Conservation (phyloP, 768 basidiomycete genomes). For the Butyriboletus loyo region DNA sequence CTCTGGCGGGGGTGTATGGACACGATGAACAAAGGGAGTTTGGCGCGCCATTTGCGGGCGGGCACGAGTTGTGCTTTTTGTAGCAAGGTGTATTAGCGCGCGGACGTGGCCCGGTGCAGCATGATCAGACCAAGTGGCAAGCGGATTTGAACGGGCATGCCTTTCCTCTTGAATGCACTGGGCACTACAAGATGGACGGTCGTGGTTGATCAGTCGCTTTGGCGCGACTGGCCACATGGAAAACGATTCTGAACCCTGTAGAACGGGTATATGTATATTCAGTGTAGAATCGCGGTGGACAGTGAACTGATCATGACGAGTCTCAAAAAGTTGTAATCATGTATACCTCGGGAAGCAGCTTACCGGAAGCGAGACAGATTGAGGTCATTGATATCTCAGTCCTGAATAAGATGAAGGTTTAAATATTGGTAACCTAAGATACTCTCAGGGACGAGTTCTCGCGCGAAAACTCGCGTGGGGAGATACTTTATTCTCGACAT, state of each 20-base stretch:
- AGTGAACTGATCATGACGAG: not conserved
- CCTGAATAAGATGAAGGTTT: not conserved
- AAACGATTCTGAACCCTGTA: not conserved
- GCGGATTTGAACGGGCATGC: not conserved
- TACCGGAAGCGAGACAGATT: not conserved
- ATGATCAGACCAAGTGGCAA: constrained; percentile 2
- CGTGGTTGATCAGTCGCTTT: not conserved
- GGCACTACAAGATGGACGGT: not conserved
- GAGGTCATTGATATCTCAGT: not conserved
- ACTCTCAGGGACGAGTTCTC: not conserved
- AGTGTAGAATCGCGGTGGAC: not conserved
- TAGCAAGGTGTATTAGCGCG: constrained; percentile 25
- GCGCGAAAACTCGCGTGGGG: not conserved
- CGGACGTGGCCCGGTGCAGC: constrained; percentile 17
- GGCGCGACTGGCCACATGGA: not conserved
- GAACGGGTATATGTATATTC: not conserved
- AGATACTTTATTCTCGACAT: not conserved
- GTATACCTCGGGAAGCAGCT: not conserved
- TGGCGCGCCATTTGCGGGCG: constrained; percentile 20
- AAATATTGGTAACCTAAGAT: not conserved
- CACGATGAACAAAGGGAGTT: constrained; percentile 26
- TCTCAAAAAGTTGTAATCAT: not conserved
- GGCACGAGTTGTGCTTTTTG: constrained; percentile 22
- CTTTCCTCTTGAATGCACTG: not conserved
- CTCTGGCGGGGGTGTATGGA: constrained; percentile 23